Base-by-base conservation (phyloP, 768 basidiomycete species). In the Royoungia palumana region DNA sequence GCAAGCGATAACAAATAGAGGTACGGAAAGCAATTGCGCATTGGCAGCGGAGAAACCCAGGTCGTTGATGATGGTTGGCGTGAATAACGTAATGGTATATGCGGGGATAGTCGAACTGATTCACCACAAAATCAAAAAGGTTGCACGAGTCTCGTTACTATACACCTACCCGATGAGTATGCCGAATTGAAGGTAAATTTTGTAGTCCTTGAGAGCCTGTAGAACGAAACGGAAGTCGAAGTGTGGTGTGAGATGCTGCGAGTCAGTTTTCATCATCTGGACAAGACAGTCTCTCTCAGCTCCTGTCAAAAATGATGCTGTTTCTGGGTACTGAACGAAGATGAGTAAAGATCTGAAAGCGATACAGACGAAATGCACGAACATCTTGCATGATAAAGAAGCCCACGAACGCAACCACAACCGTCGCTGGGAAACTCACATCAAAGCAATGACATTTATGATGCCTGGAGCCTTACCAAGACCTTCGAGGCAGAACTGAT, bases 341-440 rank as follows among this genome's bases (percentile, higher is more conserved):
- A 24, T 49, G n/a, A 21, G 34, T n/a, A 27, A 22, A 20, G 12
- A n/a, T 35, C n/a, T n/a, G 37, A 4, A 20, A 6, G 30, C 21
- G 13, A 17, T 16, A n/a, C 6, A 1, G 14, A 16, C 8, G 17
- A 44, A 19, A 17, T 25, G 8, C 14, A 44, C 72, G 41, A 50
- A 75, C 75, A 57, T 81, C 78, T 47, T 79, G 65, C 65, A 81
- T 74, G 57, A 69, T 71, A 61, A 75, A 80, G 63, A 69, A 79
- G 11, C 50, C 41, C 9, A 27, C 6, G 12, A 48, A 38, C 13
- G 58, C 58, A 5, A 57, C 44, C 5, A 59, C 14, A 22, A 59
- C 44, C n/a, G 58, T 59, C 9, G 42, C 58, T 59, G 27, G 12
- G 10, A 22, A 40, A 25, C 12, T 3, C 32, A 36, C 19, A 13